Base-by-base conservation (phyloP, 2,329 filamentous ascomycete species). In the Sporothrix phasma region DNA sequence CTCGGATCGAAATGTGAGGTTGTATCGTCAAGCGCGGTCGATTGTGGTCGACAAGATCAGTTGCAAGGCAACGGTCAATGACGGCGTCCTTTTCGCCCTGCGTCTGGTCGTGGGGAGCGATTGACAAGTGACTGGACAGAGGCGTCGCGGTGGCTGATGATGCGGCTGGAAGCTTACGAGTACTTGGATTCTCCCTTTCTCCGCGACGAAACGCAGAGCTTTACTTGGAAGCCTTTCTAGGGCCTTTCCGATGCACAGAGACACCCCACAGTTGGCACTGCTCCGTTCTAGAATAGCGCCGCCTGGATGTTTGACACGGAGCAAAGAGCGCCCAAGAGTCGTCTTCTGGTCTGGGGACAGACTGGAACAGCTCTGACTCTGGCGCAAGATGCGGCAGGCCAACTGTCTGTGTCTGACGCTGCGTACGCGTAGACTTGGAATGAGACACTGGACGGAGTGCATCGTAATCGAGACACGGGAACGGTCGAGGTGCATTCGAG, bases 211-310 rank as follows among this genome's bases (percentile, higher is more conserved):
- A 22, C 31, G 51, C 51, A 56, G 51, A 56, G 51, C 51, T 56
- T 53, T 37, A 19, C 34, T 56, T 17, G n/a, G 51, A 37, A 56
- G 51, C 29, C 22, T 54, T 54, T 37, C 13, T n/a, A 37, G 49
- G 49, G 29, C 31, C 51, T 56, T 56, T n/a, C 51, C 37, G 37
- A 54, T 37, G 10, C 29, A n/a, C n/a, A n/a, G 31, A 39, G 31
- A 10, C 51, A 31, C 31, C 51, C 51, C 51, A 56, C 31, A 56
- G 13, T 39, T 39, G 19, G 19, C 24, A 39, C 29, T 15, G 2
- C 24, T 11, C 41, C 51, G 51, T 5, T 63, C 59, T 63, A 22
- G 54, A 54, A 37, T 64, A 64, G 62, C 41, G 26, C 26, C 2
- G 17, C 15, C 15, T 6, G 6, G 39, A 17, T 60, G 41, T n/a